Percentiles rank a stretch among this genome's conserved stretches.
Evolutionary conservation across 805 yeast genomes (phyloP).

Genomic region (Starmerella bacillaris): DNA sequence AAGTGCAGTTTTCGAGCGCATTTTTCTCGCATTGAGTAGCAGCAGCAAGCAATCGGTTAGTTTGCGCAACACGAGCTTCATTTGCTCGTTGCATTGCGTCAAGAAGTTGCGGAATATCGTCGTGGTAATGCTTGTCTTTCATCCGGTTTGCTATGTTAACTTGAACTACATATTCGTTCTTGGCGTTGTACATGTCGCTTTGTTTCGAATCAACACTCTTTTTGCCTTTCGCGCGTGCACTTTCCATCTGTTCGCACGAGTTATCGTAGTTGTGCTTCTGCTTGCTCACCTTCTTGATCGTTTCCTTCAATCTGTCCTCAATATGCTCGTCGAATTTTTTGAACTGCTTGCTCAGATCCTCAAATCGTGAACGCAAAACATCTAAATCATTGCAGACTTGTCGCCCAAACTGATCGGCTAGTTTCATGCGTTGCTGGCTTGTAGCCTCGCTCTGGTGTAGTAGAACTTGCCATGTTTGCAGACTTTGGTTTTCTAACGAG

Average conservation of each 20-base stretch:
- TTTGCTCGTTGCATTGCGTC: slow-evolving; percentile 71
- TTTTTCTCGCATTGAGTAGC: slow-evolving; percentile 47
- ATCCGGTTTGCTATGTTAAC: slow-evolving; percentile 74
- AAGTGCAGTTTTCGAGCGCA: slow-evolving; percentile 28
- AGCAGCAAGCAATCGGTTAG: slow-evolving; percentile 49
- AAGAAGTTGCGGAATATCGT: slow-evolving; percentile 78
- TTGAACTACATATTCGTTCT: slow-evolving; percentile 63
- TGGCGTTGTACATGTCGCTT: slow-evolving; percentile 69
- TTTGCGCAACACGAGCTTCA: slow-evolving; percentile 53
- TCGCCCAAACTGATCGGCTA: slow-evolving; percentile 41
- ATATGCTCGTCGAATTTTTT: slow-evolving; percentile 43
- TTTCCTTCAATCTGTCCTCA: slow-evolving; percentile 28
- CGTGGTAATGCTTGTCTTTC: slow-evolving; percentile 82
- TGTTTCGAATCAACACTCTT: slow-evolving; percentile 47
- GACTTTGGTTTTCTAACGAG: slow-evolving; percentile 68
- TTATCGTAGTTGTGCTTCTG: slow-evolving; percentile 65
- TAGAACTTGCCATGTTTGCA: slow-evolving; percentile 82
- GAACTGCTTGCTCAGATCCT: slow-evolving; percentile 37
- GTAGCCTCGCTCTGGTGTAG: slow-evolving; percentile 66
- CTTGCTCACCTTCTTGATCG: slow-evolving; percentile 41
- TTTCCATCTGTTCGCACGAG: slow-evolving; percentile 64
- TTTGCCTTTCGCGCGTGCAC: slow-evolving; percentile 55
- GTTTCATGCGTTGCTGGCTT: slow-evolving; percentile 44
- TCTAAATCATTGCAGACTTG: slow-evolving; percentile 46
- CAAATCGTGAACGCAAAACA: slow-evolving; percentile 36